Base-by-base conservation (phyloP, 2,329 filamentous ascomycete species). In the Aplosporella prunicola region DNA sequence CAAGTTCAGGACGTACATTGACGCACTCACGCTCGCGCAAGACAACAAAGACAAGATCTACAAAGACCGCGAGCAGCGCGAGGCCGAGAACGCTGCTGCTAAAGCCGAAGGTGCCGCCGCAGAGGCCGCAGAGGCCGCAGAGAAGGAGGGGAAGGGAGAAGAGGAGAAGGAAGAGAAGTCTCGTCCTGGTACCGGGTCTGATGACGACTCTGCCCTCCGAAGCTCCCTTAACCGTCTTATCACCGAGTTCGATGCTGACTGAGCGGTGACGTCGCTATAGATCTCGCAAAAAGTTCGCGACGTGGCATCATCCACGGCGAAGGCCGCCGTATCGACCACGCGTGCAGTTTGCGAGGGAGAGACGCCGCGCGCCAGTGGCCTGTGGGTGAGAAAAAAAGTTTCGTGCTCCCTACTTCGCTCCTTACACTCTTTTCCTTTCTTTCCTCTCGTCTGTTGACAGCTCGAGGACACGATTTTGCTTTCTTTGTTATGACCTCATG, bases 1-100 rank as follows among this genome's bases (percentile, higher is more conserved):
- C 60, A 96, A 96, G 61, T 96, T 94, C 64, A 72, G 82, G 43
- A 96, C 88, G 0, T 98, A 96, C 53, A 88, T 95, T 48, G 91
- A 96, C 57, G 80, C 78, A 22, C 65, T 98, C 34, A 71, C 78
- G 41, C 74, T 76, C 24, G 88, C 88, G 0, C 76, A 82, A 48
- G 63, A 57, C 20, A 71, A 77, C 38, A 87, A 82, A 55, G 71
- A 74, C 30, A 80, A 79, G 53, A 79, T 95, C 27, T 82, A 86
- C 47, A 52, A 55, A 5, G 52, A 56, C 45, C 56, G 57, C 20
- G 55, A 35, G 26, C 32, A 40, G 27, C 30, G 37, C 5, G 13
- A 33, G 13, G 23, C 33, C 22, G 37, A 30, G 16, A 31, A 39
- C 11, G 37, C 32, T 23, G 18, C 10, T 11, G 30, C 20, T 9